Base-by-base conservation (phyloP, 305 asterid species). In the Lippia alba region DNA sequence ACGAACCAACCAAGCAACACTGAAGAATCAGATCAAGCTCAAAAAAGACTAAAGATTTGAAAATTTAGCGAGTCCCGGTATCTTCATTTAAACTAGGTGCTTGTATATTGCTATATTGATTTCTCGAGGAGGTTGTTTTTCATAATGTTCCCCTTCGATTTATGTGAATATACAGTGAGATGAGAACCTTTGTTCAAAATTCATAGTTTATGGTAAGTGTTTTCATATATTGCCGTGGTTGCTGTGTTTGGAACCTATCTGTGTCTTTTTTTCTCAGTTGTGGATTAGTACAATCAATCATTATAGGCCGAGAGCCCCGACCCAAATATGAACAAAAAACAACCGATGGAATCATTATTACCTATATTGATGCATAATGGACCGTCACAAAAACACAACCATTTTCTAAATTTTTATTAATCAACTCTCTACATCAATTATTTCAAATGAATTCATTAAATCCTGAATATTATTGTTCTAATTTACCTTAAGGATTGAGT, bases 11-110 rank as follows among this genome's bases (percentile, higher is more conserved):
- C 74, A 11, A 74, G 45, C 74, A 75, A 66, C 53, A 82, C 67
- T 34, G 88, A 82, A 40, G 88, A 78, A 64, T 72, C 77, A 24
- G 83, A 82, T 59, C 85, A 78, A 77, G 69, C 85, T 76, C 91
- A 81, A 40, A 89, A 85, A 79, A 79, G 85, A 75, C 64, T 54
- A 72, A 89, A 80, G 82, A 62, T 76, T 53, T 83, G 76, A 81
- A 12, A 51, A 33, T 59, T 48, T 0, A 0, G 7, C 2, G 5
- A 67, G 30, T 24, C 30, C 30, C 30, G 30, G 30, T 24, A 24
- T 24, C 30, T 24, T 24, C 30, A 24, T 24, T 24, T 24, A 24
- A 24, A 2, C 6, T 46, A 24, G 19, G 33, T 41, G 61, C 34
- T 53, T 66, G 19, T 51, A 51, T 48, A 18, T 66, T 24, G 56